Evolutionary conservation across 495 filamentous ascomycete genomes (phyloP).

Genomic region (Immersiella caudata): DNA sequence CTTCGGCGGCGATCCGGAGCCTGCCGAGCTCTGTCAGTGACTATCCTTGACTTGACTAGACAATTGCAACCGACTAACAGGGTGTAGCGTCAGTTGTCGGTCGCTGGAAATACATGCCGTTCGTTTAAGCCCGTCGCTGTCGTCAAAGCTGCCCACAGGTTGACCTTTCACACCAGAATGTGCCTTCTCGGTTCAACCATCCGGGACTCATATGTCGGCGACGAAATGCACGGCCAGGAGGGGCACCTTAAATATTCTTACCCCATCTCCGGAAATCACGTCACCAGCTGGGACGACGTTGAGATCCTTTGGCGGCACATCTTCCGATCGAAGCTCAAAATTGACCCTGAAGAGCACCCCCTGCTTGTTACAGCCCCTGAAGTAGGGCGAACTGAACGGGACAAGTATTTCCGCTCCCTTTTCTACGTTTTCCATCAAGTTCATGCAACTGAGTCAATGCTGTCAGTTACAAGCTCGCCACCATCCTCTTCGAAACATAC

Average conservation of each 20-base stretch:
- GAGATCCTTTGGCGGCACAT: background rate
- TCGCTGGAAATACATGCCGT: background rate
- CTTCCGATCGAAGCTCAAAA: background rate
- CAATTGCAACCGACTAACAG: background rate
- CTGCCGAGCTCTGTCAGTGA: background rate
- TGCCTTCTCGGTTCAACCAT: background rate
- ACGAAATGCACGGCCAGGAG: background rate
- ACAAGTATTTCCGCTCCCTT: background rate
- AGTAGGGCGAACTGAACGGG: background rate
- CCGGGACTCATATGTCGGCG: background rate
- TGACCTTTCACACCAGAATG: background rate
- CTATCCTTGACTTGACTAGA: background rate
- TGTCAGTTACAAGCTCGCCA: background rate
- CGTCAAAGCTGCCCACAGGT: background rate
- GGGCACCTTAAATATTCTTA: background rate
- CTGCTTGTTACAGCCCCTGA: slow-evolving; percentile 1
- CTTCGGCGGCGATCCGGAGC: background rate
- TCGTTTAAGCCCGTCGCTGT: background rate
- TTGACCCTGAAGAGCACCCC: background rate
- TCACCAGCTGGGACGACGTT: slow-evolving; percentile 1
- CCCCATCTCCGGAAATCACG: slow-evolving; percentile 1
- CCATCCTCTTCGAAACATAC: background rate
- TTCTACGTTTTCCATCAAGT: background rate
- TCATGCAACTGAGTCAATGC: background rate
- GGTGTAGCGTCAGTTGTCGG: background rate